Evolutionary conservation across 2,329 filamentous ascomycete species (phyloP).

Genomic region (Iodosphaeria phyllophila): DNA sequence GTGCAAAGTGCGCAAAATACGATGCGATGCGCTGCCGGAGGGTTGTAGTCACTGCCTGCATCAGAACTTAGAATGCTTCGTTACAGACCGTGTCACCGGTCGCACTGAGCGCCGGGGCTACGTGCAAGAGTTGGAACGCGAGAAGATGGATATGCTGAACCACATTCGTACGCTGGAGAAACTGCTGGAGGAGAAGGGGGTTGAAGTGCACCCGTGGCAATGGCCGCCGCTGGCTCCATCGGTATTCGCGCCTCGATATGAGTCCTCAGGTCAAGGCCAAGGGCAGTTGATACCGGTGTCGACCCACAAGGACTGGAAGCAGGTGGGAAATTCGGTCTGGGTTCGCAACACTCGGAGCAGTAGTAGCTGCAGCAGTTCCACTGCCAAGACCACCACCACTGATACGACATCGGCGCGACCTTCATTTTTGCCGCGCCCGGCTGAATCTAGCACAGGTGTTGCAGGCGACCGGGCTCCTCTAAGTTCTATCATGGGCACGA

Average conservation of each 20-base stretch:
- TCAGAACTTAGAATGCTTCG: slow-evolving; percentile 61
- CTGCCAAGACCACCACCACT: slow-evolving; percentile 9
- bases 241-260: not conserved
- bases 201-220: slow-evolving; percentile 37
- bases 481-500: slow-evolving; percentile 58
- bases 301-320: slow-evolving; percentile 16
- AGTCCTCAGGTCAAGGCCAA: not conserved
- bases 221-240: slow-evolving; percentile 3
- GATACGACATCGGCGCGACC: slow-evolving; percentile 6
- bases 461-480: slow-evolving; percentile 43
- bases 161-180: slow-evolving; percentile 52
- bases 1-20: slow-evolving; percentile 80
- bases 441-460: slow-evolving; percentile 49
- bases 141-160: slow-evolving; percentile 46
- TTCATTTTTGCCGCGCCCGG: slow-evolving; percentile 19
- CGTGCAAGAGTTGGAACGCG: slow-evolving; percentile 55
- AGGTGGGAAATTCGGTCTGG: slow-evolving; percentile 17
- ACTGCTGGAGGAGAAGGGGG: slow-evolving; percentile 39
- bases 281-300: not conserved
- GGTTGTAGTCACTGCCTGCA: slow-evolving; percentile 69
- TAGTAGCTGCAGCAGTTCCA: slow-evolving; percentile 1
- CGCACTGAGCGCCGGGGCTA: slow-evolving; percentile 65
- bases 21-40: slow-evolving; percentile 63
- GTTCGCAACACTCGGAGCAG: no score
- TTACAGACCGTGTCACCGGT: slow-evolving; percentile 74